Conservation (phyloP, 108 stramenopile species). For the Pseudonitzschia multistriata region DNA sequence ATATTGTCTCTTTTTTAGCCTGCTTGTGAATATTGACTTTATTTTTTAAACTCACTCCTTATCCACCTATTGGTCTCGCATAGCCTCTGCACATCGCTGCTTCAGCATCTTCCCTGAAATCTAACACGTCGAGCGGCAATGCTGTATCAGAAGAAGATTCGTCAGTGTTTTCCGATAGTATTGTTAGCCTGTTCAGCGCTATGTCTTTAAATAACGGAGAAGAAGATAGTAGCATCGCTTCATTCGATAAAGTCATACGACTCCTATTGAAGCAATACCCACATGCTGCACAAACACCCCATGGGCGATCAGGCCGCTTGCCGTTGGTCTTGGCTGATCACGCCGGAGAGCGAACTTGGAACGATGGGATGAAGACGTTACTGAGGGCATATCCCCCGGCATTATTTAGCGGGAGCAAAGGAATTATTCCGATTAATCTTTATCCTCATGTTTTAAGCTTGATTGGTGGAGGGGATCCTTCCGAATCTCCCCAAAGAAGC, state of each 20-base stretch:
- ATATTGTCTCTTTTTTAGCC: not conserved
- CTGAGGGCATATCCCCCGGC: constrained; percentile 46
- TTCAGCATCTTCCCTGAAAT: constrained; percentile 26
- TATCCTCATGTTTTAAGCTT: constrained; percentile 40
- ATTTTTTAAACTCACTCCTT: not conserved
- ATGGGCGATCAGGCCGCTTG: constrained; percentile 35
- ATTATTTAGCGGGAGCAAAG: constrained; percentile 23
- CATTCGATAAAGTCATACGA: constrained; percentile 44
- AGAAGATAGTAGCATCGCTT: not conserved
- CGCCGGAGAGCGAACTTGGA: constrained; percentile 35
- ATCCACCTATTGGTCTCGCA: not conserved
- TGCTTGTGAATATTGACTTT: too few species aligned
- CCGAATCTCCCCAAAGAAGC: not conserved
- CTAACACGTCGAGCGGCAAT: not conserved
- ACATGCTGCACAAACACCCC: constrained; percentile 40
- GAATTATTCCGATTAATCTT: constrained; percentile 17
- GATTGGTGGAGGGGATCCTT: constrained; percentile 25
- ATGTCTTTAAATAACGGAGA: not conserved
- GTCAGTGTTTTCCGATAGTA: constrained; percentile 16
- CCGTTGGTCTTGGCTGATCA: constrained; percentile 44
- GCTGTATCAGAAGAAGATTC: constrained; percentile 19
- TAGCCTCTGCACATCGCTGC: constrained; percentile 55
- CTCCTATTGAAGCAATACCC: constrained; percentile 44
- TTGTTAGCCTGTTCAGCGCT: constrained; percentile 4
- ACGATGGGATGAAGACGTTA: constrained; percentile 41